These are phyloP conservation scores for Rhizophagus sp. DNA, from an alignment of 192 early-diverging fungal genomes.

Conservation along the genomic window DNA sequence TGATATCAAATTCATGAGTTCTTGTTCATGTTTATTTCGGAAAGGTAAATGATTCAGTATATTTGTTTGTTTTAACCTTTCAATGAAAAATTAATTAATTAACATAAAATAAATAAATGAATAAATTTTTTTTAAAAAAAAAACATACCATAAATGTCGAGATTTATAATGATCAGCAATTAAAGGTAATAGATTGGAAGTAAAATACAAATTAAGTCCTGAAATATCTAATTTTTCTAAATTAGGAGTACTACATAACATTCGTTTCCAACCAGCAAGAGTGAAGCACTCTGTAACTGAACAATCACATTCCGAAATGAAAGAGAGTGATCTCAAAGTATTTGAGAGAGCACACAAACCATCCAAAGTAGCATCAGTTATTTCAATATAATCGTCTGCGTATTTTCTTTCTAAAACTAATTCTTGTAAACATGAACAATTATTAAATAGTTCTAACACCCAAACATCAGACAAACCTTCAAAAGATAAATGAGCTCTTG, in stretches of 20 bases:
- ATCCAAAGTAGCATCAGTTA: conserved; percentile 10
- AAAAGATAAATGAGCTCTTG: neutral
- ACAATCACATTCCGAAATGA: neutral
- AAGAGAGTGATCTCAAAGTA: conserved; percentile 5
- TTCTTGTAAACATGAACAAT: neutral
- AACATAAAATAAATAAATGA: neutral
- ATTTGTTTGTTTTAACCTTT: conserved; percentile 7
- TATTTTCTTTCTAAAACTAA: conserved; percentile 17
- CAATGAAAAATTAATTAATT: neutral
- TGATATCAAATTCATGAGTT: conserved; percentile 1
- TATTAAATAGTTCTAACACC: neutral
- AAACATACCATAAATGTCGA: conserved; percentile 5
- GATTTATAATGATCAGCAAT: conserved; percentile 11
- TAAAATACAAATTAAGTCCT: neutral
- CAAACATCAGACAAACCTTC: conserved; percentile 7
- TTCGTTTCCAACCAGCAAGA: neutral
- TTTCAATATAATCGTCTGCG: conserved; percentile 7
- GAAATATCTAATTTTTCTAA: conserved; percentile 16
- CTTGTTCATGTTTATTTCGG: conserved; percentile 1
- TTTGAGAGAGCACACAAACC: neutral
- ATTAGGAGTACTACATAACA: neutral
- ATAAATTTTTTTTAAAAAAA: neutral
- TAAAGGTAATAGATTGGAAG: neutral
- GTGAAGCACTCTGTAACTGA: neutral
- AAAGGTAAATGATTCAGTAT: conserved; percentile 2